phyloP scores from a whole-genome alignment of 2,329 filamentous ascomycete genomes.

The Coniella lustricola region DNA sequence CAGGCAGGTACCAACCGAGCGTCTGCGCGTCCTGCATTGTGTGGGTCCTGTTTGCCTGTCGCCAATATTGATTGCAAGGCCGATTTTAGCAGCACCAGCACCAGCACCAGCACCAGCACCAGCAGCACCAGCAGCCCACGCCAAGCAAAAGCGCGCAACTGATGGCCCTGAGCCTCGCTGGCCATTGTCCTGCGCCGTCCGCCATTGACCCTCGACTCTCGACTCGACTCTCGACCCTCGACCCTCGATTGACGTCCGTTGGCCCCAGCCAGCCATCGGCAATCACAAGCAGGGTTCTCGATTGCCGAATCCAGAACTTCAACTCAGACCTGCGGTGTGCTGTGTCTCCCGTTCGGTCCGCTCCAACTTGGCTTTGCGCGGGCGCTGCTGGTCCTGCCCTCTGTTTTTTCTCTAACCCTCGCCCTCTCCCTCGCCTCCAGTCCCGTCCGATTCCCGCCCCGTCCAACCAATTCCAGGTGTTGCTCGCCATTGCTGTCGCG shows the following conservation, averaged over 20 bases:
- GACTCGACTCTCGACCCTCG: too few relatives aligned
- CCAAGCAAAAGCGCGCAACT: too few relatives aligned
- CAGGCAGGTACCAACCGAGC: neutral
- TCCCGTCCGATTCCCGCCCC: too few relatives aligned
- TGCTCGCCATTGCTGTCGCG: neutral
- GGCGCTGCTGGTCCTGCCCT: neutral
- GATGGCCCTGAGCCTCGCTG: too few relatives aligned
- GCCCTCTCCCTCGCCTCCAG: neutral
- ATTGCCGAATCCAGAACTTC: slow-evolving; percentile 4
- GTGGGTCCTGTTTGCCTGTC: too few relatives aligned
- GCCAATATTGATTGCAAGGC: too few relatives aligned
- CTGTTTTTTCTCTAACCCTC: neutral
- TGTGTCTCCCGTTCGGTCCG: neutral
- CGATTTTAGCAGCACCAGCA: neutral
- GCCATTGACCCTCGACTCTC: too few relatives aligned
- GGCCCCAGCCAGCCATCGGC: neutral
- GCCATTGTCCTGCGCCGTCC: too few relatives aligned
- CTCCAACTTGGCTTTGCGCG: neutral
- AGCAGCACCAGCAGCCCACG: too few relatives aligned
- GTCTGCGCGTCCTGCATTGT: neutral
- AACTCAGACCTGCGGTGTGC: slow-evolving; percentile 2
- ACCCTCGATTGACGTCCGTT: too few relatives aligned
- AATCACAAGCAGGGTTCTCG: slow-evolving; percentile 1
- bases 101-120: neutral
- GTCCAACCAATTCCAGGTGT: neutral